phyloP scores from a whole-genome alignment of 805 yeast genomes.

The Hanseniaspora hatyaiensis region DNA sequence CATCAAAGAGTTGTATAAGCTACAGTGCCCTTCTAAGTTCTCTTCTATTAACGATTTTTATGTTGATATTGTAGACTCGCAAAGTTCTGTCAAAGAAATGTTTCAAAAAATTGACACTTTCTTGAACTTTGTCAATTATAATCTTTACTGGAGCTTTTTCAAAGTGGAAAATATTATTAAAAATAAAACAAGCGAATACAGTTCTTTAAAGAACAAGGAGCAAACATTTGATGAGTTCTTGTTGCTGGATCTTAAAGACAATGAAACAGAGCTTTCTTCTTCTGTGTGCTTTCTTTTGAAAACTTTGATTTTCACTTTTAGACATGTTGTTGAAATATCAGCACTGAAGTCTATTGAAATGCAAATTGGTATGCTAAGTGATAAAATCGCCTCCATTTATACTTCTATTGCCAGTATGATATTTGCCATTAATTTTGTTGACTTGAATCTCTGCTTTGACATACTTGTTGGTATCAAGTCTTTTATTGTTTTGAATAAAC shows the following conservation, averaged over 20 bases:
- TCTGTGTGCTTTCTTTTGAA: no score
- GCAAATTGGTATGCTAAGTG: slow-evolving; percentile 1
- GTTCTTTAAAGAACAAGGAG: no score
- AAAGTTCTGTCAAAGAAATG: neutral
- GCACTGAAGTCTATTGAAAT: neutral
- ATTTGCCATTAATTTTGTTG: neutral
- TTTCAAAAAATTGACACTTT: neutral
- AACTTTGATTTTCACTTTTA: neutral
- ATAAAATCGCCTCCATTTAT: neutral
- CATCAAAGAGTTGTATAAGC: slow-evolving; percentile 7
- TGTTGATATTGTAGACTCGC: neutral
- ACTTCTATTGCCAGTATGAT: no score
- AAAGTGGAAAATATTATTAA: neutral
- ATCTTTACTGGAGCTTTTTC: slow-evolving; percentile 8
- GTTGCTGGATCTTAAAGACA: no score
- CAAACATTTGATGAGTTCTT: no score
- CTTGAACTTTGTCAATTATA: slow-evolving; percentile 3
- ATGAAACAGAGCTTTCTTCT: no score
- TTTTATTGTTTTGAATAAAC: neutral
- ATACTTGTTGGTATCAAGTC: neutral
- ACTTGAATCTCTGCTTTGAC: neutral
- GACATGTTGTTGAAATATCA: neutral
- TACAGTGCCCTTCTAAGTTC: neutral
- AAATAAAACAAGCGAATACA: no score
- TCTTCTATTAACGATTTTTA: neutral